Evolutionary conservation across 1,284 basidiomycete genomes (phyloP), one percentile per base, ranked within the genome.

Genomic region (Pascua guehoae): DNA sequence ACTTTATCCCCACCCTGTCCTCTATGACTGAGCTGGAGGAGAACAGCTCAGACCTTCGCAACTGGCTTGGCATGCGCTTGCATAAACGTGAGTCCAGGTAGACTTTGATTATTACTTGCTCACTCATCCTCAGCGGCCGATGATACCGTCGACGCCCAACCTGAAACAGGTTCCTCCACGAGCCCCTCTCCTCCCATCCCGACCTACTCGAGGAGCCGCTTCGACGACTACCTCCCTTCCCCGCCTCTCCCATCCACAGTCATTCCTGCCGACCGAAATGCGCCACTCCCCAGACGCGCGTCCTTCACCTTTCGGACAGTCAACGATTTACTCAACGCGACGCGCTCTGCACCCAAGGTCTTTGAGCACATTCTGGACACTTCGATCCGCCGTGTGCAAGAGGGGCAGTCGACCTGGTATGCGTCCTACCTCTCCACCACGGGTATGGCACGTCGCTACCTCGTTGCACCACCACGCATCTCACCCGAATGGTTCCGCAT

Each of bases 401-500:
- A 36, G 9, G n/a, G 32, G 9, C 45, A 51, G 12, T 18, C 54
- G 3, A 47, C 38, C 5, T 62, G 61, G 61, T 47, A 57, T 2
- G 40, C 57, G 1, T 45, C 43, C 0, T 62, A 62, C 40, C 54
- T 56, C 36, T 49, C 54, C 9, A 49, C 46, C 8, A 52, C 57
- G 5, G 46, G 24, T 0, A 45, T 42, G 8, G 15, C 12, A 15
- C 57, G 61, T 2, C n/a, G 16, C 12, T 15, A 44, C 17, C 57
- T 62, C 15, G 18, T 10, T 4, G 45, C 50, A 9, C 52, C 61
- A 0, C 40, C 36, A 2, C 45, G 61, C 8, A 41, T 58, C 11
- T 39, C 51, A 7, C 57, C 61, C 10, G 61, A 62, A 15, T 62
- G 61, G 61, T 59, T 58, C 54, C 54, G 49, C 5, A 24, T 36